Percentiles rank a stretch among this genome's conserved stretches.
These are phyloP conservation scores for Simplicillium aogashimaense DNA, from an alignment of 2,329 filamentous ascomycete species.

Conservation along the genomic window DNA sequence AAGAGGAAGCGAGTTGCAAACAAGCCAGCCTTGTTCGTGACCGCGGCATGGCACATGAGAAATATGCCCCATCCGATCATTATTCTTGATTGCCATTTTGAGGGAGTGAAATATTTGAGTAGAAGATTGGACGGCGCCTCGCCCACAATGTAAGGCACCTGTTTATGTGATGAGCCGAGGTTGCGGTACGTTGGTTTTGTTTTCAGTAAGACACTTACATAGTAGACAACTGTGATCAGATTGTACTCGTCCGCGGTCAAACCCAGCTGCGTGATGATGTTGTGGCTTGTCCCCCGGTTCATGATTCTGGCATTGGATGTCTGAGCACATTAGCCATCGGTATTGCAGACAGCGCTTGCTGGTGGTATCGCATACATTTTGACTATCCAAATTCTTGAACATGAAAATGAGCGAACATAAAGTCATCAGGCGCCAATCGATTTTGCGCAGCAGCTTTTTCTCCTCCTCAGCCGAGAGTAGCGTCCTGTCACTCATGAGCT, in stretches of 20 bases:
- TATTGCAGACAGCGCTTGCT: not conserved
- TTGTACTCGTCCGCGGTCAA: slow-evolving; percentile 30
- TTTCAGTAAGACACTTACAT: slow-evolving; percentile 16
- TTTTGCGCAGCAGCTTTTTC: slow-evolving; percentile 12
- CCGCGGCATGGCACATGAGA: slow-evolving; percentile 21
- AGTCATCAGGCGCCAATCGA: slow-evolving; percentile 15
- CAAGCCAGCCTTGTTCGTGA: slow-evolving; percentile 24
- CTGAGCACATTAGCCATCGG: slow-evolving; percentile 1
- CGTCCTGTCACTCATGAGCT: slow-evolving; percentile 63
- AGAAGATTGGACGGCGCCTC: slow-evolving; percentile 30
- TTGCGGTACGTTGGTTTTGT: not conserved
- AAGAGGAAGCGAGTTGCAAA: slow-evolving; percentile 26
- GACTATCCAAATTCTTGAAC: slow-evolving; percentile 27
- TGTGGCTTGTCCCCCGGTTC: slow-evolving; percentile 26
- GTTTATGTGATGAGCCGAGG: not conserved
- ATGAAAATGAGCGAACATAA: slow-evolving; percentile 27
- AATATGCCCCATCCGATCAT: slow-evolving; percentile 28
- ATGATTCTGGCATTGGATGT: slow-evolving; percentile 32
- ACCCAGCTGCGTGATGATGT: slow-evolving; percentile 29
- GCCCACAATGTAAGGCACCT: slow-evolving; percentile 27
- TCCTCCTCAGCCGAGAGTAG: slow-evolving; percentile 20
- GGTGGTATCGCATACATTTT: slow-evolving; percentile 17
- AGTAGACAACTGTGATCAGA: slow-evolving; percentile 26
- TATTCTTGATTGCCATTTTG: slow-evolving; percentile 28
- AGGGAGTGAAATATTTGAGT: slow-evolving; percentile 26